Percentiles rank a stretch among this genome's conserved stretches.
Evolutionary conservation across 2,329 filamentous ascomycete species (phyloP).

Genomic region (Hymenoscyphus repandus): DNA sequence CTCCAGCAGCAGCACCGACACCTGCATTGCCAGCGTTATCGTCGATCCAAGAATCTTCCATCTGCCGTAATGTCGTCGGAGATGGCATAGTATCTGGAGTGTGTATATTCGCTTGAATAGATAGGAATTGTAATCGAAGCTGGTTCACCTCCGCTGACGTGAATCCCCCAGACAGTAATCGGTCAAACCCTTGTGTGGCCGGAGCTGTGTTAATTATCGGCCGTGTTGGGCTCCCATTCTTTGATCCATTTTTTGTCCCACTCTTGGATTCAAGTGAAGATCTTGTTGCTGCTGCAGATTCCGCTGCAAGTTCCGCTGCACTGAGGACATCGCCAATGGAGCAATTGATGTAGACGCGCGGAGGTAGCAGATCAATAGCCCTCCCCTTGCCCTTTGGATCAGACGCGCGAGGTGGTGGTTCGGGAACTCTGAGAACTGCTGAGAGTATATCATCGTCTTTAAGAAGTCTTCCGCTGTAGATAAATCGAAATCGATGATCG

Average conservation of each 20-base stretch:
- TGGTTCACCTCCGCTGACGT: slow-evolving; percentile 76
- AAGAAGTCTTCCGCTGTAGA: slow-evolving; percentile 83
- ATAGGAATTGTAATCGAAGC: slow-evolving; percentile 81
- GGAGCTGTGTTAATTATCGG: slow-evolving; percentile 36
- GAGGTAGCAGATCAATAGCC: slow-evolving; percentile 41
- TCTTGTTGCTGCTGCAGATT: slow-evolving; percentile 40
- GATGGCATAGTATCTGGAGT: slow-evolving; percentile 87
- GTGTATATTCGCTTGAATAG: slow-evolving; percentile 74
- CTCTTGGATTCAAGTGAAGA: slow-evolving; percentile 17
- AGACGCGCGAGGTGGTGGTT: slow-evolving; percentile 40
- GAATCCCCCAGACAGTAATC: slow-evolving; percentile 77
- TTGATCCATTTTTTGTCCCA: slow-evolving; percentile 5
- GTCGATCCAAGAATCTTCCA: slow-evolving; percentile 93
- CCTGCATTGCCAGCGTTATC: slow-evolving; percentile 42
- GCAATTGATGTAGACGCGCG: slow-evolving; percentile 84
- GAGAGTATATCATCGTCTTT: slow-evolving; percentile 66
- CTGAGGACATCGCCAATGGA: slow-evolving; percentile 76
- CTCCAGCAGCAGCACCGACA: slow-evolving; percentile 34
- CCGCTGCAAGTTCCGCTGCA: slow-evolving; percentile 61
- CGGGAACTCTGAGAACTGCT: slow-evolving; percentile 59
- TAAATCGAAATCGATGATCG: slow-evolving; percentile 74
- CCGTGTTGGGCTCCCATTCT: slow-evolving; percentile 10
- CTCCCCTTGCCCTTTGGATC: slow-evolving; percentile 61
- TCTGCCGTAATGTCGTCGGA: slow-evolving; percentile 64
- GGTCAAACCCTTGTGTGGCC: slow-evolving; percentile 77